Conservation (phyloP, 2,329 filamentous ascomycete species). For the Lachnellula hyalina region DNA sequence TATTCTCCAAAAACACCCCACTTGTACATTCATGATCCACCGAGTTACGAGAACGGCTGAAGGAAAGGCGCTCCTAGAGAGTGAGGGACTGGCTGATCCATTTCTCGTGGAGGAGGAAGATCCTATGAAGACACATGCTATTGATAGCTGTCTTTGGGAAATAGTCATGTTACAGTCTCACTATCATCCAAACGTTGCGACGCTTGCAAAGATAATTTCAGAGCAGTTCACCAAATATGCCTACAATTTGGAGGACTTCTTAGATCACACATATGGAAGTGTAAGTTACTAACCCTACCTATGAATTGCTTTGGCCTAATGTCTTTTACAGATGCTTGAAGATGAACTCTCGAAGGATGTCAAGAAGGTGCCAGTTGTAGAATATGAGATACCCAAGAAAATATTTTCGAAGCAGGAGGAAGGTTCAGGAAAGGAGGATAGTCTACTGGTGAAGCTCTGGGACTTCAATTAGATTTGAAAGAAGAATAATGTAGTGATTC, state of each 20-base stretch:
- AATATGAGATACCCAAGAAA: constrained; percentile 76
- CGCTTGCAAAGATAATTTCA: constrained; percentile 85
- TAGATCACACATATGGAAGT: constrained; percentile 86
- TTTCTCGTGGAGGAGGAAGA: constrained; percentile 73
- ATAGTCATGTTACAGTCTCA: constrained; percentile 85
- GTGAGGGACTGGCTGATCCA: constrained; percentile 60
- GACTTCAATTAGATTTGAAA: constrained; percentile 39
- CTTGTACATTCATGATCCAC: constrained; percentile 95
- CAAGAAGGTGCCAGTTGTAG: constrained; percentile 81
- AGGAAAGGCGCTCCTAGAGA: constrained; percentile 53
- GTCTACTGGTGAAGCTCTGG: constrained; percentile 56
- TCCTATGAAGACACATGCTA: constrained; percentile 78
- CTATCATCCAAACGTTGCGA: constrained; percentile 95
- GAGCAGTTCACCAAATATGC: constrained; percentile 96
- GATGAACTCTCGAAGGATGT: constrained; percentile 77
- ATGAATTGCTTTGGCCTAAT: background rate
- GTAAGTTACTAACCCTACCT: constrained; percentile 43
- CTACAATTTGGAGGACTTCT: constrained; percentile 94
- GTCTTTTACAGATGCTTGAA: constrained; percentile 61
- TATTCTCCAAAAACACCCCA: constrained; percentile 80
- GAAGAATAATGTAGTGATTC: background rate
- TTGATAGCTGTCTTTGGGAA: constrained; percentile 95
- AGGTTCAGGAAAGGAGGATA: constrained; percentile 44
- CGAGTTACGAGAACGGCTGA: constrained; percentile 59
- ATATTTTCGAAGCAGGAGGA: constrained; percentile 40